phyloP scores from a whole-genome alignment of 768 basidiomycete genomes.

The Boletus sp. region DNA sequence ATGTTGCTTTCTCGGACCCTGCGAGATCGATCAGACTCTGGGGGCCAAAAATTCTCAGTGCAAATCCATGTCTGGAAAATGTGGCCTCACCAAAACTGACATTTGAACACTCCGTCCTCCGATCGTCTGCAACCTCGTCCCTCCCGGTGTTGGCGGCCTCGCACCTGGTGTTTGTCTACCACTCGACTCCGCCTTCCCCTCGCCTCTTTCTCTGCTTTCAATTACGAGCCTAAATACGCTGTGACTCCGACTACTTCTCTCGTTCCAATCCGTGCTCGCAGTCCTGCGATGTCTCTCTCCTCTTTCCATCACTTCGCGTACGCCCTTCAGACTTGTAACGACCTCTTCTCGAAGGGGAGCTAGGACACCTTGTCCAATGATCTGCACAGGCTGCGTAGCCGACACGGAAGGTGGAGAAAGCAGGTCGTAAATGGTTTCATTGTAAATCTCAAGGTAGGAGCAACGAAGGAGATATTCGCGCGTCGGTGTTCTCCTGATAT shows the following conservation, averaged over 20 bases:
- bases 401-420: constrained; percentile 65
- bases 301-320: constrained; percentile 77
- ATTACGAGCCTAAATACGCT: constrained; percentile 92
- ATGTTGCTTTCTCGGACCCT: constrained; percentile 94
- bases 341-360: constrained; percentile 86
- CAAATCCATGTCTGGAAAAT: neutral
- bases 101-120: constrained; percentile 79
- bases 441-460: constrained; percentile 97
- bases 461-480: constrained; percentile 94
- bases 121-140: constrained; percentile 68
- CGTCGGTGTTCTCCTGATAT: constrained; percentile 70
- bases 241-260: constrained; percentile 90
- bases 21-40: constrained; percentile 94
- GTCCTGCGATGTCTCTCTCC: constrained; percentile 88
- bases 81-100: constrained; percentile 57
- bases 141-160: constrained; percentile 50
- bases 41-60: neutral
- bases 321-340: constrained; percentile 84
- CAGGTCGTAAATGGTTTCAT: constrained; percentile 84
- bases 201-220: constrained; percentile 75
- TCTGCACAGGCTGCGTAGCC: constrained; percentile 60
- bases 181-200: constrained; percentile 37
- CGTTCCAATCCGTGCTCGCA: constrained; percentile 99
- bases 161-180: constrained; percentile 53
- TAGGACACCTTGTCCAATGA: constrained; percentile 69